These are phyloP conservation scores for Fusarium redolens DNA, from an alignment of 2,329 filamentous ascomycete species.

Conservation along the genomic window DNA sequence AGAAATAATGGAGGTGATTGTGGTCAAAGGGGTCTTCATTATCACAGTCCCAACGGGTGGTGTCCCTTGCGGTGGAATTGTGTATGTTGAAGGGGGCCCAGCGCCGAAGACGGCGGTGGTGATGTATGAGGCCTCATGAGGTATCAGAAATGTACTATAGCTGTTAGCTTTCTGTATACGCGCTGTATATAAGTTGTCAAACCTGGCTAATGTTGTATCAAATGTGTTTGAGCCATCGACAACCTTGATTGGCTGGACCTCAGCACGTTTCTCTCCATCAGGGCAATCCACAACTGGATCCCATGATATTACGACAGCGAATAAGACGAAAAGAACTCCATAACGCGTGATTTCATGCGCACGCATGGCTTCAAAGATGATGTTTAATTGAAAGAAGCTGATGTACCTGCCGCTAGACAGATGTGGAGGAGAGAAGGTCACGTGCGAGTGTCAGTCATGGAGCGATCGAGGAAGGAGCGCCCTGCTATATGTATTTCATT, in stretches of 20 bases:
- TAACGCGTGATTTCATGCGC: neutral
- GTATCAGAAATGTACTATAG: neutral
- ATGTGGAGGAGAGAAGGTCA: neutral
- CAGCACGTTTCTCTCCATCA: neutral
- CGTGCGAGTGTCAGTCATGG: neutral
- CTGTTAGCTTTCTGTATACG: neutral
- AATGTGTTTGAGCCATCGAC: constrained; percentile 14
- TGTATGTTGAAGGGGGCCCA: neutral
- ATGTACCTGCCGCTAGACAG: neutral
- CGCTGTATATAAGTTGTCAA: rapidly evolving
- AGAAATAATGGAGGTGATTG: constrained; percentile 4
- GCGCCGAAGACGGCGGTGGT: neutral
- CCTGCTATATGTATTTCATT: neutral
- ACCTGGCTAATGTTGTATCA: constrained; percentile 9
- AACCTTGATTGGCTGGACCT: constrained; percentile 5
- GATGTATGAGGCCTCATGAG: neutral
- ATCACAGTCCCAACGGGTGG: constrained; percentile 3
- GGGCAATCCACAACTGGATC: neutral
- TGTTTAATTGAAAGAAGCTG: neutral
- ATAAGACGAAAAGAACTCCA: neutral
- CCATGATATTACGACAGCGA: neutral
- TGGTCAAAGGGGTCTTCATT: neutral
- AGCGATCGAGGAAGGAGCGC: neutral
- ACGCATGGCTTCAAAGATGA: neutral
- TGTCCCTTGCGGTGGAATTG: neutral